Evolutionary conservation across 2,329 filamentous ascomycete genomes (phyloP).

Genomic region (Ceratocystis cacaofunesta): DNA sequence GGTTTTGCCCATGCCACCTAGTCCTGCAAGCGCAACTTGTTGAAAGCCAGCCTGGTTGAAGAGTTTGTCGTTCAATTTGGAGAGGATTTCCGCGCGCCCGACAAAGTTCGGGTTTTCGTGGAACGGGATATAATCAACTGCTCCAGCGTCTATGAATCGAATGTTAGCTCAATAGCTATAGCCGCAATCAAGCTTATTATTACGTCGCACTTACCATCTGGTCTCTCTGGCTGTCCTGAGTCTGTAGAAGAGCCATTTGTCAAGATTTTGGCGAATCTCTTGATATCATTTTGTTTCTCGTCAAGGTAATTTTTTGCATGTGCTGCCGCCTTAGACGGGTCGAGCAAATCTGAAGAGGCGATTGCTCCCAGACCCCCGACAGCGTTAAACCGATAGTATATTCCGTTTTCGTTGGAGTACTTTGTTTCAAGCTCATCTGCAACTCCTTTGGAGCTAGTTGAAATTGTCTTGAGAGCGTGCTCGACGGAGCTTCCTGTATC

Average conservation of each 20-base stretch:
- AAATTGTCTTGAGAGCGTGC: neutral
- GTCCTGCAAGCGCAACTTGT: neutral
- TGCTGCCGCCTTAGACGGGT: neutral
- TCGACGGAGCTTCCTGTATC: conserved; percentile 5
- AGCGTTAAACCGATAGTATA: conserved; percentile 22
- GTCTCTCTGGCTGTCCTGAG: too few relatives aligned
- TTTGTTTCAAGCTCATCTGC: conserved; percentile 7
- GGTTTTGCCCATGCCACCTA: neutral
- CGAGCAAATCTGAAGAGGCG: conserved; percentile 20
- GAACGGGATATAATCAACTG: neutral
- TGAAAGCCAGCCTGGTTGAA: neutral
- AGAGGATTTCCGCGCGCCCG: neutral
- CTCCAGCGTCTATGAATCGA: neutral
- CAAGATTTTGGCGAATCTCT: too few relatives aligned
- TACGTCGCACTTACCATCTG: too few relatives aligned
- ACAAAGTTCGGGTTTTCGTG: neutral
- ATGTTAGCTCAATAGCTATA: neutral
- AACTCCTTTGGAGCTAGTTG: neutral
- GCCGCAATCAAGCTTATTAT: too few relatives aligned
- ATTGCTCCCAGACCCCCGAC: conserved; percentile 21
- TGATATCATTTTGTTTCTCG: too few relatives aligned
- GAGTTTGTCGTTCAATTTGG: neutral
- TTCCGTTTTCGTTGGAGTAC: conserved; percentile 17
- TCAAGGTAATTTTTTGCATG: neutral
- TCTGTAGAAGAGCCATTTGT: too few relatives aligned